Base-by-base conservation (phyloP, 192 early-diverging fungal species). In the Umbelopsis isabellina region DNA sequence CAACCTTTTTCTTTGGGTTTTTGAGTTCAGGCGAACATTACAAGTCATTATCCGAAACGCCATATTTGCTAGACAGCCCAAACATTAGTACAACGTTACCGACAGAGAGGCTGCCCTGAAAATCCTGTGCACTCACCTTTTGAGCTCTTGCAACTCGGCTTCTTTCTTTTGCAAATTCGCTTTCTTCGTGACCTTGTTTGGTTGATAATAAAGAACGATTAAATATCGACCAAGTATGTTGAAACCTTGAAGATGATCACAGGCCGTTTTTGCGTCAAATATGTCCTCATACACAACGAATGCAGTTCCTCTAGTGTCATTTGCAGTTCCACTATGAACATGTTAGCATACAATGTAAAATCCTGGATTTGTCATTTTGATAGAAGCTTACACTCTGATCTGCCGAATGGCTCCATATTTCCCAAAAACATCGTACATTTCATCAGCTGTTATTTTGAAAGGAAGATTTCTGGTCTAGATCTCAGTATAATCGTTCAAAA, bases 271-370 rank as follows among this genome's bases (percentile, higher is more conserved):
- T 33, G 96, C 95, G 70, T 99, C 97, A 74, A 93, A 95, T 8
- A 99, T 97, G 71, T 99, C 97, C 72, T 99, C 97, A 71, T 97
- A 98, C 1, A 98, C 92, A 21, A 99, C 97, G 82, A 93, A 99
- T 15, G 96, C 97, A 16, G 96, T 96, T 50, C 97, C 97, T 55
- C 87, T 86, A 7, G 97, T 98, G 71, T 97, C 95, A 35, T 82
- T 85, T 9, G 88, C 91, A 41, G 84, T 92, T 1, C 97, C 96
- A 72, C 79, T 81, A 67, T 20, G 67, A 55, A n/a, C 18, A 46
- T 23, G 50, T 33, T 58, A 25, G 10, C 5, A 25, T n/a, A n/a
- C n/a, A n/a, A n/a, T 23, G 13, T 16, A 25, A 3, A 30, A 30
- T 16, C 16, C 30, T 72, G n/a, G 41, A 61, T 13, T 16, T 18